Conservation (phyloP, 2,329 filamentous ascomycete species). For the Penicillium sp. region DNA sequence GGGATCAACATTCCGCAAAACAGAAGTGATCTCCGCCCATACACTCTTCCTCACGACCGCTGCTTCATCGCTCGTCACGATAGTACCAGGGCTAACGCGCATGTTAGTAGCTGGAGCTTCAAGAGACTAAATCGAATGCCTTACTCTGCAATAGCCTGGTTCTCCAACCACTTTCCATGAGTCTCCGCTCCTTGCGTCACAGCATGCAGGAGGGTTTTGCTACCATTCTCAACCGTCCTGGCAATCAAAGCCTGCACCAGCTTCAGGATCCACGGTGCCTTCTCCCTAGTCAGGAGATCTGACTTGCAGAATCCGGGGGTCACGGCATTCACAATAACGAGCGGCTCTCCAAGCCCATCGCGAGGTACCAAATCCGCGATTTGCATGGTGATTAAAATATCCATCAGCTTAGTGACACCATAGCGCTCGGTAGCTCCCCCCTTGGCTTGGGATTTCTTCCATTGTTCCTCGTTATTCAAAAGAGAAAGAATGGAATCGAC, state of each 20-base stretch:
- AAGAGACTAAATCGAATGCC: neutral
- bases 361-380: constrained; percentile 6
- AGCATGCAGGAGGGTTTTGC: constrained; percentile 13
- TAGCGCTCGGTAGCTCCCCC: constrained; percentile 11
- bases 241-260: constrained; percentile 8
- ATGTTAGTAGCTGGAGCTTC: neutral
- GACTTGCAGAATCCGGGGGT: constrained; percentile 27
- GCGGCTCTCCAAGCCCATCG: constrained; percentile 9
- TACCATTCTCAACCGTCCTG: constrained; percentile 9
- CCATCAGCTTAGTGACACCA: constrained; percentile 14
- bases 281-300: constrained; percentile 12
- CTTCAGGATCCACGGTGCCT: constrained; percentile 12
- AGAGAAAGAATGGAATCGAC: constrained; percentile 2
- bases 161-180: constrained; percentile 14
- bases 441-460: neutral
- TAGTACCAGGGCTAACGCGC: constrained; percentile 3
- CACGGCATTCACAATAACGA: constrained; percentile 22
- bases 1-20: neutral
- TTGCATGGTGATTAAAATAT: constrained; percentile 10
- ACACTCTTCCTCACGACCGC: constrained; percentile 1
- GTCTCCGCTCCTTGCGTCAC: constrained; percentile 3
- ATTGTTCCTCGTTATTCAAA: neutral
- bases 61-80: constrained; percentile 4
- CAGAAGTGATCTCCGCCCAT: neutral
- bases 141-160: constrained; percentile 11